These are phyloP conservation scores for Chiua virens DNA, from an alignment of 768 basidiomycete species.

Conservation along the genomic window DNA sequence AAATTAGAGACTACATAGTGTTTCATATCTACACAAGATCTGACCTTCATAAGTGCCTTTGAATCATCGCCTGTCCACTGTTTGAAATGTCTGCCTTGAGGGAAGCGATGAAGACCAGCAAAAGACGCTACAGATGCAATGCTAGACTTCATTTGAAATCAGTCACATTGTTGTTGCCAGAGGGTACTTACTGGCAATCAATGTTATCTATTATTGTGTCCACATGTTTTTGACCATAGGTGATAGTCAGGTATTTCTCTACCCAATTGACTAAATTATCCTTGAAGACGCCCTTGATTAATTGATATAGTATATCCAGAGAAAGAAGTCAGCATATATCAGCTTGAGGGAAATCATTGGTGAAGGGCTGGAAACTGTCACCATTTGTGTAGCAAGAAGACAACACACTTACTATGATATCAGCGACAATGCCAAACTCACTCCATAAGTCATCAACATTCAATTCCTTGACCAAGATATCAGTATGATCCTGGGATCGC, in stretches of 20 bases:
- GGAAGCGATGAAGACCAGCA: constrained; percentile 30
- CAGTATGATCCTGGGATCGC: too few relatives aligned
- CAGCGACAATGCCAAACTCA: too few relatives aligned
- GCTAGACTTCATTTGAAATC: constrained; percentile 6
- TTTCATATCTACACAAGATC: too few relatives aligned
- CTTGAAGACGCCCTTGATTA: neutral
- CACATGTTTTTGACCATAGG: neutral
- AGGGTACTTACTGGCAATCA: constrained; percentile 23
- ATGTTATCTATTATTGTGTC: constrained; percentile 29
- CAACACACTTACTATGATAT: constrained; percentile 27
- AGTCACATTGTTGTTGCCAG: neutral
- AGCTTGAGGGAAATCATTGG: constrained; percentile 28
- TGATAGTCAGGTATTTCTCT: neutral
- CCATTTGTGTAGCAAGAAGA: too few relatives aligned
- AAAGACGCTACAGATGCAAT: constrained; percentile 30
- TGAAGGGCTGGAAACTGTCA: constrained; percentile 33
- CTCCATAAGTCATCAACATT: too few relatives aligned
- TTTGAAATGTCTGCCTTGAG: constrained; percentile 30
- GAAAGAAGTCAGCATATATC: constrained; percentile 29
- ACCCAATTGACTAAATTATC: constrained; percentile 2
- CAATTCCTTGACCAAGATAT: too few relatives aligned
- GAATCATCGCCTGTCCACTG: constrained; percentile 42
- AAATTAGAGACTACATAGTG: too few relatives aligned
- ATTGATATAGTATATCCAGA: neutral
- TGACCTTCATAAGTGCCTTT: constrained; percentile 41